phyloP scores from a whole-genome alignment of 257 asterid species.

The Solanum pennellii region DNA sequence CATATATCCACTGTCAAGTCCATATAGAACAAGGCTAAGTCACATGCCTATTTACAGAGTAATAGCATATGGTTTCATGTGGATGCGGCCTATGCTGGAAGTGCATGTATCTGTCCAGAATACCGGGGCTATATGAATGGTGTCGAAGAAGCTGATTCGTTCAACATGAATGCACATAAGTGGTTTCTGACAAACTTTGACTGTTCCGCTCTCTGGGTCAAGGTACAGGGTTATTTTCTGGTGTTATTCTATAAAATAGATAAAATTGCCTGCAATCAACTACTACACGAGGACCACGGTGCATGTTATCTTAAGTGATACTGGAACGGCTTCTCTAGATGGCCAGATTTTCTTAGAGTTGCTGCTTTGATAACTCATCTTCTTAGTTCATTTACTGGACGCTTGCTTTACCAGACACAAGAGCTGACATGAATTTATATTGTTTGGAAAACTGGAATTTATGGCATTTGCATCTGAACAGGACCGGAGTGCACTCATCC shows the following conservation, averaged over 20 bases:
- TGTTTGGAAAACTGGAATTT: not conserved
- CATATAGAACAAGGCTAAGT: not conserved
- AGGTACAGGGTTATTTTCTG: slow-evolving; percentile 37
- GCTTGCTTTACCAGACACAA: not conserved
- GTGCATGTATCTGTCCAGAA: slow-evolving; percentile 93
- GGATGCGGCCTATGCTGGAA: slow-evolving; percentile 99
- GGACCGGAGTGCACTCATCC: slow-evolving; percentile 83
- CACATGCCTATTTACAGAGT: slow-evolving; percentile 28
- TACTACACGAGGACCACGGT: not conserved
- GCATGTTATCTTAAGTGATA: not conserved
- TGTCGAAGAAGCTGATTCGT: slow-evolving; percentile 74
- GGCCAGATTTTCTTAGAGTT: not conserved
- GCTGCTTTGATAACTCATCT: not conserved
- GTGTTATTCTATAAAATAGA: not conserved
- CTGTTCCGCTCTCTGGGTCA: slow-evolving; percentile 93
- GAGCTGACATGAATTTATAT: not conserved
- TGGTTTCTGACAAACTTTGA: slow-evolving; percentile 97
- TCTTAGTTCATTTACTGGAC: not conserved
- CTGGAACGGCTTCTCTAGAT: not conserved
- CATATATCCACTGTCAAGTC: not conserved
- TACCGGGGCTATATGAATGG: slow-evolving; percentile 68
- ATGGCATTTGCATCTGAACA: slow-evolving; percentile 17
- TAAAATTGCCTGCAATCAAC: not conserved
- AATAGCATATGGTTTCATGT: slow-evolving; percentile 83
- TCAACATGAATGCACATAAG: slow-evolving; percentile 95